A percentile compares a stretch with the other conserved stretches of the same genome.
phyloP scores from a whole-genome alignment of 2,329 filamentous ascomycete species.

The Ascochyta rabiei region DNA sequence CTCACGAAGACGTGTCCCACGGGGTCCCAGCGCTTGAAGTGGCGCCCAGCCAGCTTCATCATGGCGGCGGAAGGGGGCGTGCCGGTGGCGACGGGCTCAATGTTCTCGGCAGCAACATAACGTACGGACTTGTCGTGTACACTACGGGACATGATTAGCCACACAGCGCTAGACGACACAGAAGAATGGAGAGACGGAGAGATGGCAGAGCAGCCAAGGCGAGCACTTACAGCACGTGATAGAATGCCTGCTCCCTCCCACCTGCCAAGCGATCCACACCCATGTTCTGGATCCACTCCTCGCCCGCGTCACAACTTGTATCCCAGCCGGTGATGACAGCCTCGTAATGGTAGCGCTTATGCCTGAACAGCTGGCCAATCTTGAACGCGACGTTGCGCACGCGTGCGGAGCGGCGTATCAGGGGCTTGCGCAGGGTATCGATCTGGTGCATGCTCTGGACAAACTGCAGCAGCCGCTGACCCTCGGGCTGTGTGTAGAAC shows the following conservation, averaged over 20 bases:
- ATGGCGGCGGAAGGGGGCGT: constrained; percentile 62
- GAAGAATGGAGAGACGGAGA: neutral
- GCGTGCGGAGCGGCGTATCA: constrained; percentile 17
- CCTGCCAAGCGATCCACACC: constrained; percentile 63
- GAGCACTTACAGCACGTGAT: constrained; percentile 79
- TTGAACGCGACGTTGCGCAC: constrained; percentile 38
- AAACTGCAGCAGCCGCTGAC: constrained; percentile 60
- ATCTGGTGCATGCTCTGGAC: constrained; percentile 62
- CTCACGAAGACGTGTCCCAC: constrained; percentile 75
- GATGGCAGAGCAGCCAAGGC: neutral
- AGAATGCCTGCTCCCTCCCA: constrained; percentile 74
- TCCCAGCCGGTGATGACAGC: constrained; percentile 92
- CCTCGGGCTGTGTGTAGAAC: constrained; percentile 58
- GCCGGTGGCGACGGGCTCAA: constrained; percentile 54
- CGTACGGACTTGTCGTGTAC: constrained; percentile 71
- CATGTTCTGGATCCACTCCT: constrained; percentile 69
- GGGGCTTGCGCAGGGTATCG: constrained; percentile 60
- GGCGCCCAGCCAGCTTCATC: constrained; percentile 75
- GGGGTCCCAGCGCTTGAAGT: constrained; percentile 85
- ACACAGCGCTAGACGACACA: neutral
- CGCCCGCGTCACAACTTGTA: constrained; percentile 61
- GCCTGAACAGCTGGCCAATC: constrained; percentile 82
- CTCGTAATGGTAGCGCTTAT: constrained; percentile 78
- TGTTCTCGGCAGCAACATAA: constrained; percentile 82
- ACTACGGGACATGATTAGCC: constrained; percentile 45